Evolutionary conservation across 345 rosid genomes (phyloP).

Genomic region (Viola odorata): DNA sequence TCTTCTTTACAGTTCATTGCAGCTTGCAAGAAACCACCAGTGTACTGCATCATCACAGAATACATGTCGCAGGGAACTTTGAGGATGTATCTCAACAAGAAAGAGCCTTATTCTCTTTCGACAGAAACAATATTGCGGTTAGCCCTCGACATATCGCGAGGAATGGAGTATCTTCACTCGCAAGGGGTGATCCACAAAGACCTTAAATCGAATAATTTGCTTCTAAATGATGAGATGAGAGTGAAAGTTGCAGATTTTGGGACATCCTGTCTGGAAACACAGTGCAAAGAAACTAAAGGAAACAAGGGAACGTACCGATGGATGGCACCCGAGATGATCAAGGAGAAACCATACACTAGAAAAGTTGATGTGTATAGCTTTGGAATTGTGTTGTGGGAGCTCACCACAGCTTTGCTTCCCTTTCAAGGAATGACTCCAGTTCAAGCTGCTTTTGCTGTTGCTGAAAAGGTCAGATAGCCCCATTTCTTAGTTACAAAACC

Average conservation of each 20-base stretch:
- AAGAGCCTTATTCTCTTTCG: constrained; percentile 91
- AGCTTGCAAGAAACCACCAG: constrained; percentile 95
- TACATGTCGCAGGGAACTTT: constrained; percentile 99
- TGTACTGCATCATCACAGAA: constrained; percentile 94
- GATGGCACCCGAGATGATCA: constrained; percentile 99
- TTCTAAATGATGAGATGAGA: constrained; percentile 89
- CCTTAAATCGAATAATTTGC: constrained; percentile 86
- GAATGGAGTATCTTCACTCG: constrained; percentile 99
- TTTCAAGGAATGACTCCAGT: constrained; percentile 99
- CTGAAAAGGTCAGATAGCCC: constrained; percentile 67
- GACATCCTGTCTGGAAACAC: constrained; percentile 90
- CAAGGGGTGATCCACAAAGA: constrained; percentile 98
- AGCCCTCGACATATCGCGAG: constrained; percentile 95
- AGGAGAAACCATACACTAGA: constrained; percentile 82
- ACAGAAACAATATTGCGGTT: constrained; percentile 78
- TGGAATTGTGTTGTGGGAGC: constrained; percentile 98
- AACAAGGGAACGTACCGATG: constrained; percentile 97
- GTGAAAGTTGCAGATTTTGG: constrained; percentile 98
- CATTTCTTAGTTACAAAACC: background rate
- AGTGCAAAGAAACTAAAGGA: constrained; percentile 81
- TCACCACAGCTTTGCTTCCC: constrained; percentile 92
- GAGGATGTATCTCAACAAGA: constrained; percentile 98
- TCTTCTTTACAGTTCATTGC: constrained; percentile 73
- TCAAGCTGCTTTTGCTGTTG: constrained; percentile 97
- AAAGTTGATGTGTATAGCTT: constrained; percentile 98